These are phyloP conservation scores for Phlebiopsis flavidoalba DNA, from an alignment of 768 basidiomycete species.

Conservation along the genomic window DNA sequence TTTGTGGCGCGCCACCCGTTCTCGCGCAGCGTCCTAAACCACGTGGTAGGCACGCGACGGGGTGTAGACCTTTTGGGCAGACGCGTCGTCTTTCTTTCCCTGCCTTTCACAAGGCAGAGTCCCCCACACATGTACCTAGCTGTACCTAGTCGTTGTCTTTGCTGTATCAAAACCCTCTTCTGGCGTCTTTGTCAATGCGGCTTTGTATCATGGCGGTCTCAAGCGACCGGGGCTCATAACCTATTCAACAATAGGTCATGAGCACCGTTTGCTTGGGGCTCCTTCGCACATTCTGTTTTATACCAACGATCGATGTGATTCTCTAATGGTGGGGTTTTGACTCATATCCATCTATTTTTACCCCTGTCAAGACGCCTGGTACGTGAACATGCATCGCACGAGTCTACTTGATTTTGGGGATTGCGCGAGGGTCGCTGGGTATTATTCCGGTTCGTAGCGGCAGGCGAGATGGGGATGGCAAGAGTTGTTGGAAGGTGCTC, in stretches of 20 bases:
- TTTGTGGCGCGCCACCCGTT: slow-evolving; percentile 1
- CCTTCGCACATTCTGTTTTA: not conserved
- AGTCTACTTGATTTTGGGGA: too few relatives aligned
- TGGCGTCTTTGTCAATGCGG: not conserved
- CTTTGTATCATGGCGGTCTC: not conserved
- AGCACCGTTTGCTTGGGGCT: slow-evolving; percentile 1
- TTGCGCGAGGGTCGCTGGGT: too few relatives aligned
- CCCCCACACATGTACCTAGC: not conserved
- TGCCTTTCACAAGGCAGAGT: not conserved
- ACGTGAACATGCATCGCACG: too few relatives aligned
- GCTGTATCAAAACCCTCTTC: too few relatives aligned
- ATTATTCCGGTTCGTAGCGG: too few relatives aligned
- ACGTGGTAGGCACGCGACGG: not conserved
- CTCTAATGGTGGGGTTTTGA: too few relatives aligned
- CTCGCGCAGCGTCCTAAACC: not conserved
- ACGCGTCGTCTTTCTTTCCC: not conserved
- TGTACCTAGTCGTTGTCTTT: not conserved
- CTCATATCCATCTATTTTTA: too few relatives aligned
- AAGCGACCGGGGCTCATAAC: slow-evolving; percentile 9
- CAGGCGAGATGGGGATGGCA: not conserved
- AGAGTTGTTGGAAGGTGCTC: not conserved
- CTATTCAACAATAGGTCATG: slow-evolving; percentile 1
- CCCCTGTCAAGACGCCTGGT: too few relatives aligned
- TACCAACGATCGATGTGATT: too few relatives aligned
- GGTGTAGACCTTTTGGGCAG: not conserved